Base-by-base conservation (phyloP, 1,284 basidiomycete species). In the Trichosporon ovoides region DNA sequence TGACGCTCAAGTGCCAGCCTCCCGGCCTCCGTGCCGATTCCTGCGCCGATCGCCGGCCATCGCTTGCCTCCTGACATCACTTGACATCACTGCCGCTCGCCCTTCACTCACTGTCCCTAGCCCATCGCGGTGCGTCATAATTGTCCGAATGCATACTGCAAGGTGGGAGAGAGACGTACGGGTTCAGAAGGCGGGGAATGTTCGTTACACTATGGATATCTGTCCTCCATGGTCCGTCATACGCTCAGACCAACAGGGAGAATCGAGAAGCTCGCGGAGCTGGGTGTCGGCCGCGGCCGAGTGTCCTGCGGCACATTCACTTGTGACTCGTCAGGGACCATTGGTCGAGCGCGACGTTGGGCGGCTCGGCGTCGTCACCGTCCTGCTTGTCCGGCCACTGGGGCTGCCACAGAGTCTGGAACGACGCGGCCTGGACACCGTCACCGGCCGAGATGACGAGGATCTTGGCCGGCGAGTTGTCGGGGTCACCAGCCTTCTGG, bases 361-460 rank as follows among this genome's bases (percentile, higher is more conserved):
- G 79, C 11, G 80, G 71, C 7, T 84, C 87, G 67, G 84, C 82
- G 74, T 83, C 86, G 69, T 83, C 82, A 67, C 80, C 80, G 48
- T 81, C 69, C 46, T 79, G 74, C 72, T 84, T 74, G 65, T 83
- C 86, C 65, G 82, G 66, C 89, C 91, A 86, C 73, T 93, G 89
- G 20, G 92, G 91, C 73, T 84, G 91, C 80, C 94, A 87, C 71
- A 94, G 72, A 59, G 93, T 85, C 77, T 91, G 83, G 43, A 48
- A 48, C 14, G 14, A 28, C 14, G 43, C 43, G 52, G 91, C 74
- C 37, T 78, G 89, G 75, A 88, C 85, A n/a, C 87, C 88, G 31
- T 86, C 84, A 24, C 61, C 65, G 1, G 83, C 80, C 16, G 96
- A 72, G 73, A 98, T 87, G 66, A 82, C 82, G 49, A 98, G 80